phyloP scores from a whole-genome alignment of 73 alveolate genomes.

The Durusdinium trenchii region DNA sequence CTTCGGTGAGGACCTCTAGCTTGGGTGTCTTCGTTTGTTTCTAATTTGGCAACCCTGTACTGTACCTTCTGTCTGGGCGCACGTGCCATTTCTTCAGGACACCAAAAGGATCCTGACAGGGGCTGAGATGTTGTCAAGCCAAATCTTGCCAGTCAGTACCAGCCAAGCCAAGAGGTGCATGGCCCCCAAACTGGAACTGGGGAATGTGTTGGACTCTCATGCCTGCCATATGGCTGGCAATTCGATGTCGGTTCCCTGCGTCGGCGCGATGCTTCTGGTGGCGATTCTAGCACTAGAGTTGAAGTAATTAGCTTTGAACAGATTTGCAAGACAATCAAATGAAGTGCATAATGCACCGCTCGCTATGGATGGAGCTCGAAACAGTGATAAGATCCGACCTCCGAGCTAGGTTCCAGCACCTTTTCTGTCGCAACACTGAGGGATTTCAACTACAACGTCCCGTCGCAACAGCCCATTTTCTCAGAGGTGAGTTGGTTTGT shows the following conservation, averaged over 20 bases:
- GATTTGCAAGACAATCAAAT: no score
- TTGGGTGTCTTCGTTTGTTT: no score
- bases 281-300: background rate
- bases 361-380: no score
- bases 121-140: background rate
- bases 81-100: background rate
- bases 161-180: background rate
- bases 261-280: background rate
- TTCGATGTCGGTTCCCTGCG: background rate
- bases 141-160: background rate
- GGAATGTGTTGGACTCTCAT: no score
- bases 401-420: no score
- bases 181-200: background rate
- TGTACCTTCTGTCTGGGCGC: background rate
- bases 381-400: no score
- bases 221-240: background rate
- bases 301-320: no score
- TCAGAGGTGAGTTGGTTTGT: no score
- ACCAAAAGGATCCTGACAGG: background rate
- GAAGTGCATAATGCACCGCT: no score
- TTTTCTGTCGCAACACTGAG: no score
- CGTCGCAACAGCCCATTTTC: no score
- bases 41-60: background rate
- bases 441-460: no score
- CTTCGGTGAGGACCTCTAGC: background rate